phyloP scores from a whole-genome alignment of 768 basidiomycete species.

The Phaeolepiota aurea region DNA sequence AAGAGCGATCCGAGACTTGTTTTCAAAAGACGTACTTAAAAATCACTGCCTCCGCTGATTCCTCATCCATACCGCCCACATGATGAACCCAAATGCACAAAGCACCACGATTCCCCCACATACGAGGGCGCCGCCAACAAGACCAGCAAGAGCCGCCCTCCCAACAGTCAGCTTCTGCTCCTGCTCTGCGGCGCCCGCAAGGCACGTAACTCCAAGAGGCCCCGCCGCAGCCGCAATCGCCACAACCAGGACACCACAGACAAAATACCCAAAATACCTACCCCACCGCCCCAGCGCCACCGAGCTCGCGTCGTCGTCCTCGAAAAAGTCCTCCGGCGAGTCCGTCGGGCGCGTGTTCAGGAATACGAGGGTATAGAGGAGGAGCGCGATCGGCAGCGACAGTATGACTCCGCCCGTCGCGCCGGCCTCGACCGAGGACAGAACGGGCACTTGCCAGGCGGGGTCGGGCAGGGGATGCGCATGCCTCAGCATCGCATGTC shows the following conservation, averaged over 20 bases:
- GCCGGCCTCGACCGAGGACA: constrained; percentile 21
- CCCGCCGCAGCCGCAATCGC: constrained; percentile 19
- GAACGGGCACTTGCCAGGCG: constrained; percentile 14
- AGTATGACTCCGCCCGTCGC: constrained; percentile 26
- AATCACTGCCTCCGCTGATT: not conserved
- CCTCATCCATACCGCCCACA: constrained; percentile 12
- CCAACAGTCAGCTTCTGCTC: constrained; percentile 12
- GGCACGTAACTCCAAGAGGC: constrained; percentile 24
- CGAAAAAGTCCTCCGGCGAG: constrained; percentile 24
- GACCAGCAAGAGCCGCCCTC: constrained; percentile 22
- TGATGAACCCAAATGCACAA: constrained; percentile 3
- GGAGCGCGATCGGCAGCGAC: constrained; percentile 20
- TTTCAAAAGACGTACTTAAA: no score
- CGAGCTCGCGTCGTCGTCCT: constrained; percentile 17
- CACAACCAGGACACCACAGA: constrained; percentile 11
- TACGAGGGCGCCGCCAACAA: constrained; percentile 19
- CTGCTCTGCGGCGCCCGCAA: constrained; percentile 8
- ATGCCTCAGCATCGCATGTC: constrained; percentile 21
- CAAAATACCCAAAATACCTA: constrained; percentile 10
- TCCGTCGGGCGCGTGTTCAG: constrained; percentile 10
- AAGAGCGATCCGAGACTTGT: no score
- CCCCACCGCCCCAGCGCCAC: constrained; percentile 3
- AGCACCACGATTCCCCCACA: constrained; percentile 10
- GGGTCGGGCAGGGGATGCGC: constrained; percentile 8
- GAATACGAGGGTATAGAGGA: constrained; percentile 20